Percentiles rank a stretch among this genome's conserved stretches.
phyloP scores from a whole-genome alignment of 169 alveolate genomes.

The Theileria parva region DNA sequence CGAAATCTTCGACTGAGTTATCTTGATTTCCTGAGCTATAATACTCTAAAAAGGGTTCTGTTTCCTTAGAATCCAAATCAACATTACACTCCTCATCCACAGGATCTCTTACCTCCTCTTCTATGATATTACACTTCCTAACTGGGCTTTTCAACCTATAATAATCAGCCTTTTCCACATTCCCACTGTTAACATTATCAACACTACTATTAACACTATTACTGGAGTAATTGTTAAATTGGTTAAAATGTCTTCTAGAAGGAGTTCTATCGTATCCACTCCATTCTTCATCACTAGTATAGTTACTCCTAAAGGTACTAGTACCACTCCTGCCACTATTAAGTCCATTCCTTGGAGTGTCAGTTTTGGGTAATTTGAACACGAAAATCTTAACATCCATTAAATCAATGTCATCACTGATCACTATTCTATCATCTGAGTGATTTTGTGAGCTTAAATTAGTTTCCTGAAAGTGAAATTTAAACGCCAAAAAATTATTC shows the following conservation, averaged over 20 bases:
- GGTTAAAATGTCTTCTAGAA: neutral
- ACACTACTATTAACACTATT: neutral
- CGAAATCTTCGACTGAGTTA: neutral
- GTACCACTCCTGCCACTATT: neutral
- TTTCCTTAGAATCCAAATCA: neutral
- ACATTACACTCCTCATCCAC: neutral
- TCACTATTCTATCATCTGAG: conserved; percentile 7
- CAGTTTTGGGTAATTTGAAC: neutral
- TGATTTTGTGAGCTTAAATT: neutral
- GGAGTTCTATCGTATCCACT: neutral
- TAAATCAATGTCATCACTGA: neutral
- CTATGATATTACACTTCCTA: neutral
- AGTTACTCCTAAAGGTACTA: neutral
- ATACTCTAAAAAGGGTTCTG: neutral
- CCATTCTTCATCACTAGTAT: neutral
- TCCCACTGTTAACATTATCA: neutral
- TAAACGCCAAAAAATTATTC: conserved; percentile 6
- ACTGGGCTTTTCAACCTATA: conserved; percentile 14
- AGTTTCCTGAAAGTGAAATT: conserved; percentile 18
- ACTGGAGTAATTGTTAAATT: neutral
- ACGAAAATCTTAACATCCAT: conserved; percentile 15
- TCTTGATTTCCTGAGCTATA: neutral
- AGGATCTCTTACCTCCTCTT: neutral
- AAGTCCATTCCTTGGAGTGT: neutral
- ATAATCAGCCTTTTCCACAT: neutral